These are phyloP conservation scores for Aspergillus sclerotiicarbonarius DNA, from an alignment of 495 filamentous ascomycete genomes.

Conservation along the genomic window DNA sequence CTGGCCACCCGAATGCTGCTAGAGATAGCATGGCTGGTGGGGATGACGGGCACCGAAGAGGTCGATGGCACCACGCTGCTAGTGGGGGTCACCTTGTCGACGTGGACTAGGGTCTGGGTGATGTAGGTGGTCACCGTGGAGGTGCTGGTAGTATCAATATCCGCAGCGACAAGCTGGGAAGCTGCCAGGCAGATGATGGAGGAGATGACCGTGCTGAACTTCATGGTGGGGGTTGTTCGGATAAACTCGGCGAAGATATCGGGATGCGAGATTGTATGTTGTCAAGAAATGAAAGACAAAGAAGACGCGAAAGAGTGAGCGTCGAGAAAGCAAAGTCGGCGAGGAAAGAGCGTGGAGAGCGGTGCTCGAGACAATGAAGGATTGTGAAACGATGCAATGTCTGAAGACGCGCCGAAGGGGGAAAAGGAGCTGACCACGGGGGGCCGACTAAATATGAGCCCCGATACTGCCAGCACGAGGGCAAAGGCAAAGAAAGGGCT, in stretches of 20 bases:
- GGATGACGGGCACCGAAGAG: slow-evolving; percentile 3
- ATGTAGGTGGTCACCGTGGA: slow-evolving; percentile 32
- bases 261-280: slow-evolving; percentile 2
- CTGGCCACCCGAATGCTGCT: not conserved
- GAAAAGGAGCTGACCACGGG: slow-evolving; percentile 4
- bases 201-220: slow-evolving; percentile 32
- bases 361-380: slow-evolving; percentile 24
- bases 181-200: slow-evolving; percentile 38
- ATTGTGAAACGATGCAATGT: slow-evolving; percentile 20
- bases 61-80: not conserved
- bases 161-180: slow-evolving; percentile 29
- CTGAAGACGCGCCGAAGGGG: slow-evolving; percentile 2
- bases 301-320: slow-evolving; percentile 30
- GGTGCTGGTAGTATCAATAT: slow-evolving; percentile 22
- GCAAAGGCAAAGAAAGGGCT: slow-evolving; percentile 16
- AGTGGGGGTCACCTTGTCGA: slow-evolving; percentile 29
- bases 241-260: not conserved
- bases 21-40: not conserved
- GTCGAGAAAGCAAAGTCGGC: slow-evolving; percentile 14
- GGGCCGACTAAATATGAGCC: slow-evolving; percentile 12
- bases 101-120: slow-evolving; percentile 34
- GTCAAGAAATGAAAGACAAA: slow-evolving; percentile 6
- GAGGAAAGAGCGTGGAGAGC: slow-evolving; percentile 30
- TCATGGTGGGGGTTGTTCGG: slow-evolving; percentile 28
- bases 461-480: not conserved